Base-by-base conservation (phyloP, 148 eudicot genomes). In the Chenopodium suecicum region DNA sequence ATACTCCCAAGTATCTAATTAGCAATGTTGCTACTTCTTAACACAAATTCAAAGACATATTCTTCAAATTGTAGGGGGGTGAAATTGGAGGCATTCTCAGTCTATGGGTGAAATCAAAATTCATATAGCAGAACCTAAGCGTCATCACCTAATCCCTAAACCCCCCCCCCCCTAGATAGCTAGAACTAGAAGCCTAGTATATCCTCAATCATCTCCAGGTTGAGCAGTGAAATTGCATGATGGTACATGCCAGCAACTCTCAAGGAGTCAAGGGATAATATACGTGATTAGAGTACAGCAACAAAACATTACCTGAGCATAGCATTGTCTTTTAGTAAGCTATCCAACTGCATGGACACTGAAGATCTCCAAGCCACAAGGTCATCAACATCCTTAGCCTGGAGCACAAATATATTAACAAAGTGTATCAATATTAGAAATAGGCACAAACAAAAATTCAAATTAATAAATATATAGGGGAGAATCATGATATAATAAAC, bases 301-400 rank as follows among this genome's bases (percentile, higher is more conserved):
- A 71, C 79, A 82, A 78, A 70, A 83, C 70, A 50, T 71, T 81
- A 93, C 99, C 98, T 96, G 93, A 96, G 93, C 78, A 88, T 41
- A 79, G 88, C 88, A 80, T 91, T 91, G 79, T 88, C 91, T 85
- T 80, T 81, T 67, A 90, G 50, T 71, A 96, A 82, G 76, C 47
- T 84, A 63, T 94, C 90, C 88, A 96, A 84, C 89, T 94, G 98
- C 77, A 64, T 60, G 44, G 95, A 88, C 84, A 96, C 92, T 34
- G 80, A 78, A 37, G 94, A 91, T 90, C 84, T 96, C 99, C 99
- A 96, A 50, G 97, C 89, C 82, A 85, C 72, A 44, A 96, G 93
- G 60, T 94, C 98, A 48, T 78, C 89, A 48, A 94, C 92, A 83
- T 94, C 92, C 86, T 92, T 89, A 12, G 85, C 85, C 99, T 96